A percentile compares a stretch with the other conserved stretches of the same genome.
These are phyloP conservation scores for Dissophora globulifera DNA, from an alignment of 192 early-diverging fungal genomes.

Conservation along the genomic window DNA sequence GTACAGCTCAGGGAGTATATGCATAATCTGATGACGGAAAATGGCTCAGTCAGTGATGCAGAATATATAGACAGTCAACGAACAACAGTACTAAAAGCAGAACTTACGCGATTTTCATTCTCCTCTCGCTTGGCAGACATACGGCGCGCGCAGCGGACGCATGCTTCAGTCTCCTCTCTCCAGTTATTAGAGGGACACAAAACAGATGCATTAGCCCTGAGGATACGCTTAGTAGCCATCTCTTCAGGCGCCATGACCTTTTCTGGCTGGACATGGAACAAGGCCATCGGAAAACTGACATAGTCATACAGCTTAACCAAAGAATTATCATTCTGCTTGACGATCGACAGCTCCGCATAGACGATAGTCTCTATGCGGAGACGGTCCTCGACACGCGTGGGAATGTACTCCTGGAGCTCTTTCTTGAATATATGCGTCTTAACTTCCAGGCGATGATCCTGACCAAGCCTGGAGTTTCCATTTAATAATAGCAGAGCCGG, in stretches of 20 bases:
- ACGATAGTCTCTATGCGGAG: constrained; percentile 53
- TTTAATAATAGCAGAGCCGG: neutral
- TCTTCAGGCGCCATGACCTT: constrained; percentile 37
- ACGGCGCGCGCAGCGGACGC: constrained; percentile 40
- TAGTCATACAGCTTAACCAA: constrained; percentile 35
- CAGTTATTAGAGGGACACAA: constrained; percentile 39
- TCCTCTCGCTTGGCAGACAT: constrained; percentile 49
- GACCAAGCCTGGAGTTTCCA: neutral
- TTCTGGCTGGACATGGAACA: constrained; percentile 33
- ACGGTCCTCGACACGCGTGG: constrained; percentile 40
- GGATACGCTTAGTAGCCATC: constrained; percentile 39
- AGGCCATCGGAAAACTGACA: constrained; percentile 28
- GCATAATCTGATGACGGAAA: constrained; percentile 51
- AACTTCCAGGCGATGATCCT: constrained; percentile 32
- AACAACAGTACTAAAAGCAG: too few relatives aligned
- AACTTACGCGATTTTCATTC: constrained; percentile 45
- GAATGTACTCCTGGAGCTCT: constrained; percentile 47
- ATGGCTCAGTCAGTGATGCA: too few relatives aligned
- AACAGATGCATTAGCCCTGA: constrained; percentile 17
- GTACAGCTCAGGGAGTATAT: constrained; percentile 37
- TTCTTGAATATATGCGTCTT: constrained; percentile 50
- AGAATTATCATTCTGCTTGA: constrained; percentile 8
- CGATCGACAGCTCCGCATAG: constrained; percentile 45
- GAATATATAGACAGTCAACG: too few relatives aligned
- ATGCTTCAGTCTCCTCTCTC: constrained; percentile 39